These are phyloP conservation scores for Ophiostoma angusticollis DNA, from an alignment of 2,329 filamentous ascomycete genomes.

Conservation along the genomic window DNA sequence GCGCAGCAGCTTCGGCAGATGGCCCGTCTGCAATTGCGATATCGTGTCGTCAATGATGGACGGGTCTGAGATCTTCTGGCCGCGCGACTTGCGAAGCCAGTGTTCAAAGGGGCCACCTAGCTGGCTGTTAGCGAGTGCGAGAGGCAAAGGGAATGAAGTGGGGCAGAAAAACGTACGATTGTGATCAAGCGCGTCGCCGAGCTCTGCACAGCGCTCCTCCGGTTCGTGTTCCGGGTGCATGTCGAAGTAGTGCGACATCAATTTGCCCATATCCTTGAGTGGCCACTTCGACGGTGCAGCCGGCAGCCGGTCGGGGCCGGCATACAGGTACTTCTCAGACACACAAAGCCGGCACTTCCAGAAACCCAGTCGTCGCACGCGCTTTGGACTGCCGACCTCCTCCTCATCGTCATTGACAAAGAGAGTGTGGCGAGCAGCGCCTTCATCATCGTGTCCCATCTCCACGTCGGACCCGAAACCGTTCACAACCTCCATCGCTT, in stretches of 20 bases:
- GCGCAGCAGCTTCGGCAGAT: constrained; percentile 21
- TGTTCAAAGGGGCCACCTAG: constrained; percentile 33
- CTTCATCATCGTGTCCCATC: background rate
- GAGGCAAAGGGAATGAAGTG: background rate
- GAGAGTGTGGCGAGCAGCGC: constrained; percentile 6
- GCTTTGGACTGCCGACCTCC: constrained; percentile 14
- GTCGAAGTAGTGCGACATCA: constrained; percentile 33
- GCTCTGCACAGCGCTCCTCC: constrained; percentile 28
- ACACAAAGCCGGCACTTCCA: constrained; percentile 34
- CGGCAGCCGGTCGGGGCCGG: constrained; percentile 27
- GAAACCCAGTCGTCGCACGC: constrained; percentile 29
- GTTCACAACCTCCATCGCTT: background rate
- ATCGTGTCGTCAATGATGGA: constrained; percentile 26
- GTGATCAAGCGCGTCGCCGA: constrained; percentile 27
- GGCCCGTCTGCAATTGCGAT: constrained; percentile 22
- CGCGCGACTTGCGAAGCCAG: constrained; percentile 31
- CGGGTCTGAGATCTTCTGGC: constrained; percentile 23
- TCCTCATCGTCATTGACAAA: constrained; percentile 10
- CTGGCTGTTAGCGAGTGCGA: background rate
- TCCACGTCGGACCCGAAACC: constrained; percentile 4
- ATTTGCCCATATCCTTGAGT: constrained; percentile 32
- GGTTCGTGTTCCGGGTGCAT: constrained; percentile 32
- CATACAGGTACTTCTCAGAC: constrained; percentile 29
- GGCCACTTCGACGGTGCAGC: constrained; percentile 34
- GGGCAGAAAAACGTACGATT: constrained; percentile 25